Evolutionary conservation across 352 stramenopile genomes (phyloP), one percentile per base, ranked within the genome.

Genomic region (Peronospora destructor): DNA sequence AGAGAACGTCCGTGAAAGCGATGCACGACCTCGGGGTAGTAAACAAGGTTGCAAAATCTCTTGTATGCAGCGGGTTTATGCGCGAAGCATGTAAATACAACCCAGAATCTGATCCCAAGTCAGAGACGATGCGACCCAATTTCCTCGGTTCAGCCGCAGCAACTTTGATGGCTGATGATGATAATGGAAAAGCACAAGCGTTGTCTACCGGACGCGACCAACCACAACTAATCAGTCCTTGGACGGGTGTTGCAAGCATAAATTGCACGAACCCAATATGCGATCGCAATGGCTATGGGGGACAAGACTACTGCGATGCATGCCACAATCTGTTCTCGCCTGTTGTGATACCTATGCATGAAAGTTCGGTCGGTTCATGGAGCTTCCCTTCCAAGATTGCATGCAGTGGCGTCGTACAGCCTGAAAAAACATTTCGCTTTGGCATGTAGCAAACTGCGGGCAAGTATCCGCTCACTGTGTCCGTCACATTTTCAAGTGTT

Each of bases 201-300:
- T 47, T 68, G 16, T 58, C 19, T 21, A 3, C 19, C 19, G 19
- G 3, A 21, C 1, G 47, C 28, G 39, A 40, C 4, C 73, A 75
- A 25, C 8, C 43, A 28, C 58, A 56, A 62, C 13, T 17, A 23
- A 45, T 6, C 34, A 19, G n/a, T 37, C 11, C 45, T 35, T 33
- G 23, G 29, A 37, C 28, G 23, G 53, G 34, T 33, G 34, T 49
- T 53, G 42, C 13, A 5, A 25, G 43, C 16, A 43, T 59, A 6
- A 79, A 49, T 21, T 87, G 76, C 46, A 75, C 47, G 29, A 87
- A 85, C 42, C 65, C 66, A 28, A 84, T 82, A 17, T 87, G 76
- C 45, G 56, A 62, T 28, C 64, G 68, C 14, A 64, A 83, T 30
- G 73, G 67, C 16, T 83, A 74, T 46, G 19, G 19, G 19, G 71